Evolutionary conservation across 1,139 yeast species (phyloP).

Genomic region (Spencermartinsiella ligniputridi): DNA sequence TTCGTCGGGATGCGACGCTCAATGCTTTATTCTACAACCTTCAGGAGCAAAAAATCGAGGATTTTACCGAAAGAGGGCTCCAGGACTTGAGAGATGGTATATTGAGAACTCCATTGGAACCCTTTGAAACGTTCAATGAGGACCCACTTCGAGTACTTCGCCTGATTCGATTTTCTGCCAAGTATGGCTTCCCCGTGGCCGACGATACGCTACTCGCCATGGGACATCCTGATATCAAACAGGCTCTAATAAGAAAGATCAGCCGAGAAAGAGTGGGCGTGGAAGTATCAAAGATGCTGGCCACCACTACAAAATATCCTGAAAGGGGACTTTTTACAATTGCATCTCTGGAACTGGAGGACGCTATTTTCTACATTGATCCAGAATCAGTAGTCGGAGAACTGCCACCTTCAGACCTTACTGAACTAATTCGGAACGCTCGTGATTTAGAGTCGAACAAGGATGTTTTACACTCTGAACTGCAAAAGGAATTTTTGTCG

Average conservation of each 20-base stretch:
- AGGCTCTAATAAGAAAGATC: slow-evolving; percentile 64
- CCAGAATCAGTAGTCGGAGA: background rate
- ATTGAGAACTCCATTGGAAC: slow-evolving; percentile 82
- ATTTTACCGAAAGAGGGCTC: slow-evolving; percentile 72
- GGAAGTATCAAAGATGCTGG: slow-evolving; percentile 71
- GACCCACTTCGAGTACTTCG: slow-evolving; percentile 90
- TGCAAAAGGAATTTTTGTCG: background rate
- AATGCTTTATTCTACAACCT: slow-evolving; percentile 86
- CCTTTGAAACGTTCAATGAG: slow-evolving; percentile 79
- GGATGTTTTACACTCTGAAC: background rate
- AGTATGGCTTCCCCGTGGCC: slow-evolving; percentile 67
- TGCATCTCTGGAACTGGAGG: slow-evolving; percentile 49
- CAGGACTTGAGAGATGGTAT: slow-evolving; percentile 65
- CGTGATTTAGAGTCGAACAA: background rate
- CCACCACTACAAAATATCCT: slow-evolving; percentile 51
- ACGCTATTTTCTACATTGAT: slow-evolving; percentile 46
- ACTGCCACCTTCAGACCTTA: background rate
- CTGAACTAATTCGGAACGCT: background rate
- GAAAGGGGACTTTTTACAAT: slow-evolving; percentile 60
- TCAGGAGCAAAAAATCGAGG: slow-evolving; percentile 65
- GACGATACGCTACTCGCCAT: slow-evolving; percentile 58
- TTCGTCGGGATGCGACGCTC: slow-evolving; percentile 89
- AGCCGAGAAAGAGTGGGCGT: slow-evolving; percentile 88
- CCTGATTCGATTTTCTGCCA: slow-evolving; percentile 77
- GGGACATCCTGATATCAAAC: slow-evolving; percentile 53